These are phyloP conservation scores for Coleophoma crateriformis DNA, from an alignment of 2,329 filamentous ascomycete genomes.

Conservation along the genomic window DNA sequence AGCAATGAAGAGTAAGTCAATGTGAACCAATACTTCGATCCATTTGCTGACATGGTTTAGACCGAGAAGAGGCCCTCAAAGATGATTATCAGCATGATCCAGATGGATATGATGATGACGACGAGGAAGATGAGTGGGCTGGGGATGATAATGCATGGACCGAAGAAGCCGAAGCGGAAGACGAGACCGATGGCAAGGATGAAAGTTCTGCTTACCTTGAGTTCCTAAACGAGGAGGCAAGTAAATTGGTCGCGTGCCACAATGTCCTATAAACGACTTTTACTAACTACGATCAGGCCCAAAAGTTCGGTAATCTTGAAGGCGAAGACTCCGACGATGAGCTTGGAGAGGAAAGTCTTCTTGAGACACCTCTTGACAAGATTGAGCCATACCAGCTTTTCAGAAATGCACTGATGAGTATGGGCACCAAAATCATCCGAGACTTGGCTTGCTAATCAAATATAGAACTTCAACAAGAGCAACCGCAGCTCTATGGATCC, in stretches of 20 bases:
- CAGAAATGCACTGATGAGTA: constrained; percentile 76
- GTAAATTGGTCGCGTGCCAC: constrained; percentile 14
- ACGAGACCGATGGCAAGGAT: constrained; percentile 64
- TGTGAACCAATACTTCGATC: not conserved
- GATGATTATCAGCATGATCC: constrained; percentile 76
- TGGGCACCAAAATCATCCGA: constrained; percentile 26
- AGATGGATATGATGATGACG: constrained; percentile 56
- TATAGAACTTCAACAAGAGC: constrained; percentile 79
- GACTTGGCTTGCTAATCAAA: constrained; percentile 6
- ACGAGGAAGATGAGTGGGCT: constrained; percentile 70
- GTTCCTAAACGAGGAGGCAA: constrained; percentile 86
- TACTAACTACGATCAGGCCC: constrained; percentile 48
- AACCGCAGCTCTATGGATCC: constrained; percentile 80
- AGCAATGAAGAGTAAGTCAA: constrained; percentile 71
- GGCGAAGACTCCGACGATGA: constrained; percentile 76
- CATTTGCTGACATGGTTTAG: constrained; percentile 34
- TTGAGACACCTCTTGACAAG: constrained; percentile 93
- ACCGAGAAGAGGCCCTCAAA: constrained; percentile 85
- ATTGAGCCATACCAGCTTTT: constrained; percentile 92
- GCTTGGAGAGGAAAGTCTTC: constrained; percentile 84
- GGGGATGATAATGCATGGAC: constrained; percentile 80
- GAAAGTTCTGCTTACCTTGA: constrained; percentile 93
- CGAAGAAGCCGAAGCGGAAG: constrained; percentile 53
- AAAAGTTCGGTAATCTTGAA: constrained; percentile 71
- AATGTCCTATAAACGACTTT: not conserved